Conservation (phyloP, 495 filamentous ascomycete species). For the Aspergillus ellipticus region DNA sequence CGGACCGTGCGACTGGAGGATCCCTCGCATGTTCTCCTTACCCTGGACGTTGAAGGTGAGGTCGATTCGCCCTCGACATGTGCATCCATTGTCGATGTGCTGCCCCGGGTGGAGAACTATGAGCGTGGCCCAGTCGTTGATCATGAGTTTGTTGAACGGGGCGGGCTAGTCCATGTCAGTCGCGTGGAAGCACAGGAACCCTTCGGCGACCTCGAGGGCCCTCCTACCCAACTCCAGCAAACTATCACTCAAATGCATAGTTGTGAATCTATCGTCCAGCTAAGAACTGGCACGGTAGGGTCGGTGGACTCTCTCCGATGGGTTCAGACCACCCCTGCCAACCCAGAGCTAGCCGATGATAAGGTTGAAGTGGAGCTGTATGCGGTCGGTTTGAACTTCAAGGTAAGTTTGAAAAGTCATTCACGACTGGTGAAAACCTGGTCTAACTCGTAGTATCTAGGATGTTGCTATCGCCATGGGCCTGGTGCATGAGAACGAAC, state of each 20-base stretch:
- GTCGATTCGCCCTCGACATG: constrained; percentile 6
- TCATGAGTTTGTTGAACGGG: constrained; percentile 28
- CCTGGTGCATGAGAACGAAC: constrained; percentile 26
- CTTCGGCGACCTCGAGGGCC: neutral
- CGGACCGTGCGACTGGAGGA: constrained; percentile 27
- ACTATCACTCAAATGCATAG: neutral
- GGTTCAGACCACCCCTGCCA: constrained; percentile 11
- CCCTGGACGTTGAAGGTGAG: constrained; percentile 31
- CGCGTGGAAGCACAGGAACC: constrained; percentile 19
- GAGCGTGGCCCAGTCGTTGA: constrained; percentile 5
- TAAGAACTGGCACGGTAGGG: neutral
- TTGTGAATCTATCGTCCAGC: neutral
- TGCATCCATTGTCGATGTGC: constrained; percentile 6
- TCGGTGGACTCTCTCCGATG: neutral
- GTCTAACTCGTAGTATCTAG: too few species aligned
- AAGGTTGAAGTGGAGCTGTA: constrained; percentile 30
- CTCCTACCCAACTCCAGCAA: neutral
- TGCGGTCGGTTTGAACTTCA: constrained; percentile 31
- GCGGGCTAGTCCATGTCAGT: constrained; percentile 24
- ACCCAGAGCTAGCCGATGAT: constrained; percentile 4
- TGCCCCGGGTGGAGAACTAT: neutral
- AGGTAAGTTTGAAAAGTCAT: too few species aligned
- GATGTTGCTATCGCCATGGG: constrained; percentile 39
- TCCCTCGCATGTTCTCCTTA: constrained; percentile 15
- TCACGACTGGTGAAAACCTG: too few species aligned